phyloP scores from a whole-genome alignment of 2,329 filamentous ascomycete species.

The Colletotrichum sp. region DNA sequence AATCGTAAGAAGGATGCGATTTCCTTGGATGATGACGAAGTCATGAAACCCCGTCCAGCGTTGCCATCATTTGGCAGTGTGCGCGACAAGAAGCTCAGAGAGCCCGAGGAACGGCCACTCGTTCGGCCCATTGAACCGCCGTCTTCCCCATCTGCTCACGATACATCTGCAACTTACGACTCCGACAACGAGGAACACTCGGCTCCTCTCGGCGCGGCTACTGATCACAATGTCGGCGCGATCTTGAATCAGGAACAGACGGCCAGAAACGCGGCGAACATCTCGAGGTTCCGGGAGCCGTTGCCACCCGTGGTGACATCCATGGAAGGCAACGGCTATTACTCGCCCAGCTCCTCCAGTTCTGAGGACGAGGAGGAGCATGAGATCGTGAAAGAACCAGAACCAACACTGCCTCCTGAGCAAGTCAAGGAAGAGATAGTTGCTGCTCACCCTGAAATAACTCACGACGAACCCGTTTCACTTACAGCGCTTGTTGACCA shows the following conservation, averaged over 20 bases:
- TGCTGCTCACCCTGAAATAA: neutral
- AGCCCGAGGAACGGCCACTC: conserved; percentile 61
- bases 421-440: conserved; percentile 7
- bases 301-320: conserved; percentile 74
- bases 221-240: conserved; percentile 63
- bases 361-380: conserved; percentile 43
- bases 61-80: conserved; percentile 79
- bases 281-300: conserved; percentile 65
- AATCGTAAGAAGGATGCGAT: conserved; percentile 56
- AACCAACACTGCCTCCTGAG: neutral
- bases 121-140: conserved; percentile 56
- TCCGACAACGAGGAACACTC: conserved; percentile 30
- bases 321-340: conserved; percentile 68
- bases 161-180: conserved; percentile 26
- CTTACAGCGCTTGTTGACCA: neutral
- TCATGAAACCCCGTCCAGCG: conserved; percentile 77
- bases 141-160: conserved; percentile 29
- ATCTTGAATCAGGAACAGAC: conserved; percentile 60
- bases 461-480: neutral
- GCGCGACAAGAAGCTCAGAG: conserved; percentile 63
- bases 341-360: conserved; percentile 60
- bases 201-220: conserved; percentile 54
- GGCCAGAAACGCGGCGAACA: conserved; percentile 59
- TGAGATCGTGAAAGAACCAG: conserved; percentile 6
- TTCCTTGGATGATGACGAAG: conserved; percentile 63